These are phyloP conservation scores for Cytidiella melzeri DNA, from an alignment of 768 basidiomycete genomes.

Conservation along the genomic window DNA sequence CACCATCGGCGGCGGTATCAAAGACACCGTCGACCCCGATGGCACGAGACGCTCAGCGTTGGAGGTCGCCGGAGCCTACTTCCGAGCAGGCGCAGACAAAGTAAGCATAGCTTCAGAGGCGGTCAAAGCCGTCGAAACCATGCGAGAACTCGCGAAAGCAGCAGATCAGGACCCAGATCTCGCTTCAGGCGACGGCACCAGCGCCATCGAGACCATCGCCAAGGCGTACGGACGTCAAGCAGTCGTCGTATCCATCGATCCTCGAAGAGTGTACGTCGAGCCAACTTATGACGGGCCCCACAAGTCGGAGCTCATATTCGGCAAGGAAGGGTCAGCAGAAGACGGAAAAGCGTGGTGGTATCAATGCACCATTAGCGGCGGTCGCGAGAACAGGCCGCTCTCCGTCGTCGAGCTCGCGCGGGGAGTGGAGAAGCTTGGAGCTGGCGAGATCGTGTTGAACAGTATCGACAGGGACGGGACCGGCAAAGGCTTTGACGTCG, in stretches of 20 bases:
- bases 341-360: constrained; percentile 93
- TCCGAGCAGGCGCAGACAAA: constrained; percentile 97
- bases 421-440: constrained; percentile 87
- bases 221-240: constrained; percentile 90
- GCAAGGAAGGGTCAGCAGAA: constrained; percentile 42
- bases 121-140: constrained; percentile 85
- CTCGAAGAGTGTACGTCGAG: constrained; percentile 78
- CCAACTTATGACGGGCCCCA: constrained; percentile 64
- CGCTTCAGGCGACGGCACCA: constrained; percentile 51
- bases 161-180: constrained; percentile 28
- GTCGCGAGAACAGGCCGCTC: constrained; percentile 74
- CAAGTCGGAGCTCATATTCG: constrained; percentile 51
- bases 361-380: constrained; percentile 94
- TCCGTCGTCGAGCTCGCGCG: constrained; percentile 89
- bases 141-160: constrained; percentile 39
- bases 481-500: constrained; percentile 78
- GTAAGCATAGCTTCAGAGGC: constrained; percentile 97
- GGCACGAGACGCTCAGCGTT: constrained; percentile 81
- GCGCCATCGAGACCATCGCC: constrained; percentile 91
- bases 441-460: constrained; percentile 93
- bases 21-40: constrained; percentile 92
- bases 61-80: constrained; percentile 94
- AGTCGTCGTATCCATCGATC: constrained; percentile 96
- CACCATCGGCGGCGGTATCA: constrained; percentile 97
- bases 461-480: constrained; percentile 96